Evolutionary conservation across 306 rosid species (phyloP).

Genomic region (Acacia acuminata): DNA sequence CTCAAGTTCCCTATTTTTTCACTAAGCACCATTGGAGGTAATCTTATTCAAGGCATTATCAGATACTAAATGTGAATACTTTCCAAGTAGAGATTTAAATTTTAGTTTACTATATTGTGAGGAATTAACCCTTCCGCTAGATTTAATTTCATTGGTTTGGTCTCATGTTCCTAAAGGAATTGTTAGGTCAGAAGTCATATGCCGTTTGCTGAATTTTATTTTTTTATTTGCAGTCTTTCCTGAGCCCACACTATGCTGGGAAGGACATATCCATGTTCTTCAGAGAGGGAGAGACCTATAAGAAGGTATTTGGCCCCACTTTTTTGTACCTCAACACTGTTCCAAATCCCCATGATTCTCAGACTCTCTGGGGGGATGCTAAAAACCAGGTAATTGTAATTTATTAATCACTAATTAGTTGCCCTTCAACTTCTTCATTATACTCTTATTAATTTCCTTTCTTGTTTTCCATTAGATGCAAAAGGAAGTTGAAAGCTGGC

Average conservation of each 20-base stretch:
- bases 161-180: background rate
- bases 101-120: no score
- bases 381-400: constrained; percentile 49
- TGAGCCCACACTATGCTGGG: constrained; percentile 82
- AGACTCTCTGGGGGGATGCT: constrained; percentile 72
- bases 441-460: background rate
- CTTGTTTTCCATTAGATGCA: constrained; percentile 36
- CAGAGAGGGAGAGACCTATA: constrained; percentile 65
- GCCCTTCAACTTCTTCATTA: background rate
- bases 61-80: no score
- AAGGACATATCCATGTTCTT: constrained; percentile 56
- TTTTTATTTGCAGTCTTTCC: constrained; percentile 44
- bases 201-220: background rate
- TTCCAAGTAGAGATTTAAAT: fast-evolving
- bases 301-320: constrained; percentile 83
- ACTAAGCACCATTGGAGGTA: fast-evolving
- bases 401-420: background rate
- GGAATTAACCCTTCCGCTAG: fast-evolving
- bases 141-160: no score
- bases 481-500: constrained; percentile 67
- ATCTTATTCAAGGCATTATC: no score
- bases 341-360: constrained; percentile 17
- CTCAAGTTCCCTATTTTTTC: no score
- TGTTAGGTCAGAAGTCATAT: background rate
- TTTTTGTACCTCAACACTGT: constrained; percentile 61